These are phyloP conservation scores for Naganishia sp. DNA, from an alignment of 1,284 basidiomycete species.

Conservation along the genomic window DNA sequence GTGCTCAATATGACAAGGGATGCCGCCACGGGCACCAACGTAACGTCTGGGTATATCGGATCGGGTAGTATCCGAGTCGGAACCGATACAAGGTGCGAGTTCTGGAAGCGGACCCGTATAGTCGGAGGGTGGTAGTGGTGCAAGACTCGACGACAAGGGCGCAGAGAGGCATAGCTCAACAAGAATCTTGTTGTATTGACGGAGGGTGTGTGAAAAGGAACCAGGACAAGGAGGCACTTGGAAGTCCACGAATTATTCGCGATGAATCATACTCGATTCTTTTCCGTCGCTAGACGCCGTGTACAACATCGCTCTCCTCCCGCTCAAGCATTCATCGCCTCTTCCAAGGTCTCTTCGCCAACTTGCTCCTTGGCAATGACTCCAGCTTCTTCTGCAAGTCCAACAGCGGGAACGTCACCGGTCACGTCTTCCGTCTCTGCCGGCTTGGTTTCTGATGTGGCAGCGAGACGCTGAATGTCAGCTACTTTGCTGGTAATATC, in stretches of 20 bases:
- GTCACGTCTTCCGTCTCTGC: conserved; percentile 30
- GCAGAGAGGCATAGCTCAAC: too few relatives aligned
- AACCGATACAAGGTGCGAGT: conserved; percentile 31
- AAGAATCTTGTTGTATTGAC: too few relatives aligned
- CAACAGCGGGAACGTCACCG: conserved; percentile 21
- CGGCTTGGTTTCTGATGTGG: conserved; percentile 26
- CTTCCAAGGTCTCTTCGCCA: conserved; percentile 37
- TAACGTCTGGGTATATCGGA: conserved; percentile 32
- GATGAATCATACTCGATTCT: too few relatives aligned
- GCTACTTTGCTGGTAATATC: conserved; percentile 46
- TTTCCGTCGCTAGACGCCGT: background rate
- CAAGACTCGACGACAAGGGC: background rate
- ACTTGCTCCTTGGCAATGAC: conserved; percentile 38
- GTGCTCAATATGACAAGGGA: conserved; percentile 33
- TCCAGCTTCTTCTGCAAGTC: conserved; percentile 31
- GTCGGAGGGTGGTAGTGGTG: conserved; percentile 27
- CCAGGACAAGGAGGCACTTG: too few relatives aligned
- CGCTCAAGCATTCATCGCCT: conserved; percentile 17
- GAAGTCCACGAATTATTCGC: too few relatives aligned
- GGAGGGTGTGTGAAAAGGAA: too few relatives aligned
- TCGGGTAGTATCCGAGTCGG: conserved; percentile 29
- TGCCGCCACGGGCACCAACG: conserved; percentile 23
- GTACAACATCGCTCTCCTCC: conserved; percentile 1
- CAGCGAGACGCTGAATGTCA: conserved; percentile 31
- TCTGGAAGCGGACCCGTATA: conserved; percentile 35